Evolutionary conservation across 805 yeast genomes (phyloP).

Genomic region (Yamadazyma sp.): DNA sequence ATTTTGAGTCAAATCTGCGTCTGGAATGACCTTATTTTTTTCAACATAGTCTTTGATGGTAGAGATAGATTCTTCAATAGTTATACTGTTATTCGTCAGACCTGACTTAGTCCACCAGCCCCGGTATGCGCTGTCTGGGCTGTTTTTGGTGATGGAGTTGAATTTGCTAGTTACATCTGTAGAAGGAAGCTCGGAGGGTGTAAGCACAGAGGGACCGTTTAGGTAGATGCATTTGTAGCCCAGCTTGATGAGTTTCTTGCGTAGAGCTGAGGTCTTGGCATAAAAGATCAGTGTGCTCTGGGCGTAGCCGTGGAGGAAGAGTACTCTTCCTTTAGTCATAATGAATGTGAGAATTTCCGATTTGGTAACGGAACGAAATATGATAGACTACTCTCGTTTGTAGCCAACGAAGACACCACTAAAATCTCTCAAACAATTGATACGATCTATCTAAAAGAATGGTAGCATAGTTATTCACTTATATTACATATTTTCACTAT

Average conservation of each 20-base stretch:
- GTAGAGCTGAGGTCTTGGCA: conserved; percentile 83
- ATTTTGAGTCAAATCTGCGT: conserved; percentile 24
- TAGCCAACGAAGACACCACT: not conserved
- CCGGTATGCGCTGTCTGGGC: conserved; percentile 39
- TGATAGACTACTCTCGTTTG: not conserved
- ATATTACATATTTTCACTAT: too few relatives aligned
- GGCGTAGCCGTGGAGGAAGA: conserved; percentile 91
- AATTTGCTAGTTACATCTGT: conserved; percentile 54
- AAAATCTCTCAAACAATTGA: too few relatives aligned
- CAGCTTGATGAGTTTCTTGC: conserved; percentile 67
- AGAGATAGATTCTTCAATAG: conserved; percentile 52
- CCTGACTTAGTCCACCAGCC: conserved; percentile 78
- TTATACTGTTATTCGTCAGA: conserved; percentile 40
- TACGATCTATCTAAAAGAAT: too few relatives aligned
- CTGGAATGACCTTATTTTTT: conserved; percentile 50
- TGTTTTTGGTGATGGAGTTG: conserved; percentile 36
- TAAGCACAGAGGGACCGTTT: conserved; percentile 71
- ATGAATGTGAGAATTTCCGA: too few relatives aligned
- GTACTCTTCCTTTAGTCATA: conserved; percentile 46
- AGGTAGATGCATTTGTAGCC: conserved; percentile 73
- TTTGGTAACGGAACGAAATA: too few relatives aligned
- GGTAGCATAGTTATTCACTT: too few relatives aligned
- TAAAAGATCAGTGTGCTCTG: conserved; percentile 84
- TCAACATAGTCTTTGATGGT: conserved; percentile 50
- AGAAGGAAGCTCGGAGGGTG: conserved; percentile 73